Evolutionary conservation across 1,284 basidiomycete species (phyloP).

Genomic region (Cryptococcus sp.): DNA sequence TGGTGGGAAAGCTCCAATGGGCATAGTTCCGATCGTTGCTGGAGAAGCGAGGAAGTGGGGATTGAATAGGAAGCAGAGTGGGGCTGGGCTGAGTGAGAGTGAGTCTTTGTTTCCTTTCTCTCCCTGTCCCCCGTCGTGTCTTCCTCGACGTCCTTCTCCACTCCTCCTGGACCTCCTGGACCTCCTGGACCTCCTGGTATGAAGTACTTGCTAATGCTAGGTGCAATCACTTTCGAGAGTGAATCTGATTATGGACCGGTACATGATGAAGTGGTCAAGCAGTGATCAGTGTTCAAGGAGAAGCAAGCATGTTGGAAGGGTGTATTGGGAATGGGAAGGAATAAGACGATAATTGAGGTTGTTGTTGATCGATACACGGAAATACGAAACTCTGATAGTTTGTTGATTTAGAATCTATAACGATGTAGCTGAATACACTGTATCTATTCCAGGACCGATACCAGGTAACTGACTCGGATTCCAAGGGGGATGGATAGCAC

Average conservation of each 20-base stretch:
- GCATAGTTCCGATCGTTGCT: neutral
- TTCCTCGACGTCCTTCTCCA: neutral
- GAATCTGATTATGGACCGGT: conserved; percentile 23
- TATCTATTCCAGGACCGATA: no score
- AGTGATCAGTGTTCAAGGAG: neutral
- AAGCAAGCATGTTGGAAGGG: no score
- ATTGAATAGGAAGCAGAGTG: conserved; percentile 31
- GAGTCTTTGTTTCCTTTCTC: conserved; percentile 17
- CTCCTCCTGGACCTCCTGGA: neutral
- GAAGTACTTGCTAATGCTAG: conserved; percentile 13
- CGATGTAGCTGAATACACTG: no score
- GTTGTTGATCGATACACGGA: no score
- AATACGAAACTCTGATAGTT: no score
- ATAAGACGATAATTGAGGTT: no score
- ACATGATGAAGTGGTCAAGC: neutral
- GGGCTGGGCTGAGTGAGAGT: conserved; percentile 47
- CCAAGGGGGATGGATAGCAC: no score
- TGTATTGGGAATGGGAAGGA: no score
- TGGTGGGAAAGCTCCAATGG: neutral
- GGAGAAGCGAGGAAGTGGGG: conserved; percentile 15
- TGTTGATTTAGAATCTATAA: no score
- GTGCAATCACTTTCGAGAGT: conserved; percentile 44
- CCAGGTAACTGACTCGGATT: no score
- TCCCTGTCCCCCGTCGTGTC: neutral
- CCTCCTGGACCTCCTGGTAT: no score